These are phyloP conservation scores for Trichomonascaceae sp. DNA, from an alignment of 1,139 yeast species.

Conservation along the genomic window DNA sequence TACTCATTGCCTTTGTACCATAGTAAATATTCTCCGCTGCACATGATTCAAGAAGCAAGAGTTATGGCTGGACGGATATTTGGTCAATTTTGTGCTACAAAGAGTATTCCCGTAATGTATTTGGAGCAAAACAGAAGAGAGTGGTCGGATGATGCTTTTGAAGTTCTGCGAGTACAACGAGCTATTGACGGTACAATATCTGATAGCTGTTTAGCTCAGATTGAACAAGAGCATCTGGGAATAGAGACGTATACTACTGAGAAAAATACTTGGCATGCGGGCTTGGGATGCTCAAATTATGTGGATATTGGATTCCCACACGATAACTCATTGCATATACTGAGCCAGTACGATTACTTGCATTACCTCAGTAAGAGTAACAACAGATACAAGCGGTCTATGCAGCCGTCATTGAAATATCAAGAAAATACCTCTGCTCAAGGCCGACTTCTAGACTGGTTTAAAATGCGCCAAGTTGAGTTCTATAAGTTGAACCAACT, in stretches of 20 bases:
- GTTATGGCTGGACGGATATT: conserved; percentile 16
- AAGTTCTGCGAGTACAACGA: conserved; percentile 1
- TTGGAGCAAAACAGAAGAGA: conserved; percentile 1
- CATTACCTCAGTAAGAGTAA: background rate
- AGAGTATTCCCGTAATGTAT: conserved; percentile 8
- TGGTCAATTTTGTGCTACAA: conserved; percentile 9
- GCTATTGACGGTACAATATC: conserved; percentile 4
- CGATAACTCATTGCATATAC: conserved; percentile 17
- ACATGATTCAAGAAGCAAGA: conserved; percentile 16
- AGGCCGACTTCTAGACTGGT: conserved; percentile 10
- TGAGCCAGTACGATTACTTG: conserved; percentile 18
- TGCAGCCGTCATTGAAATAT: background rate
- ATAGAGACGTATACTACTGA: conserved; percentile 9
- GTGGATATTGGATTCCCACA: conserved; percentile 23
- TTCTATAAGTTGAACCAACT: conserved; percentile 18
- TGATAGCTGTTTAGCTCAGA: conserved; percentile 5
- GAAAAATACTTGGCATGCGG: conserved; percentile 15
- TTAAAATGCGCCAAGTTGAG: conserved; percentile 14
- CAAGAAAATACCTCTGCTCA: conserved; percentile 8
- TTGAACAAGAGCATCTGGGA: conserved; percentile 10
- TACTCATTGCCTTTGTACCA: conserved; percentile 8
- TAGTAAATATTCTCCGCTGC: background rate
- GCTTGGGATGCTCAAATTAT: conserved; percentile 21
- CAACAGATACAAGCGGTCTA: background rate
- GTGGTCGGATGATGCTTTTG: conserved; percentile 3